Evolutionary conservation across 257 asterid species (phyloP).

Genomic region (Eustoma russellianum): DNA sequence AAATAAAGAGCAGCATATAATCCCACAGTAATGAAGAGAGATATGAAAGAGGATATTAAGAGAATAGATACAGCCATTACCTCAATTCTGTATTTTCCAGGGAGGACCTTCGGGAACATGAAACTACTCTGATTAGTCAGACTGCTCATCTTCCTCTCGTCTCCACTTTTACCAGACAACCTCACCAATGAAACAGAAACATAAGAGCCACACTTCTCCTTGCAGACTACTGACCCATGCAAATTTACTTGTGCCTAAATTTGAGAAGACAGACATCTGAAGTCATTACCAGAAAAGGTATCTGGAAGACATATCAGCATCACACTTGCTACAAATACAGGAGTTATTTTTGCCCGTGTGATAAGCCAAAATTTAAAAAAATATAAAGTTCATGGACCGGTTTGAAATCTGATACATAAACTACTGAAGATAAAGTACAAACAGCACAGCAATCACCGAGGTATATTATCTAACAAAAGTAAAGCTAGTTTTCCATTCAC

Average conservation of each 20-base stretch:
- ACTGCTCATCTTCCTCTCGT: slow-evolving; percentile 33
- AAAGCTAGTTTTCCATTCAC: background rate
- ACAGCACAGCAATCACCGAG: background rate
- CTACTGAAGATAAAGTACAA: background rate
- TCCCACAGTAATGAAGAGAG: background rate
- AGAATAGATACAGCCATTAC: slow-evolving; percentile 33
- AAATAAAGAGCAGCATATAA: no score
- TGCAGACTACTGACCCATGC: slow-evolving; percentile 77
- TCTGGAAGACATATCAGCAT: no score
- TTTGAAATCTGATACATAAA: background rate
- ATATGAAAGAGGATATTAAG: background rate
- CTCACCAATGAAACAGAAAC: slow-evolving; percentile 57
- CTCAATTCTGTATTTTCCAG: slow-evolving; percentile 92
- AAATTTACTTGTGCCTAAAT: slow-evolving; percentile 80
- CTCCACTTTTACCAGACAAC: slow-evolving; percentile 48
- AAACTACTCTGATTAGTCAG: slow-evolving; percentile 58
- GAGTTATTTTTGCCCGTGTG: no score
- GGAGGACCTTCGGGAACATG: slow-evolving; percentile 65
- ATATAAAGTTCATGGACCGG: no score
- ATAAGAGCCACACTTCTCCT: slow-evolving; percentile 71
- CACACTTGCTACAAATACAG: no score
- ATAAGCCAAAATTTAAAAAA: no score
- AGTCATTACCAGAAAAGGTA: slow-evolving; percentile 3
- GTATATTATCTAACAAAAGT: background rate
- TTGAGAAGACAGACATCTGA: slow-evolving; percentile 16